Percentiles rank a stretch among this genome's conserved stretches.
Evolutionary conservation across 2,329 filamentous ascomycete species (phyloP).

Genomic region (Talaromyces sp.): DNA sequence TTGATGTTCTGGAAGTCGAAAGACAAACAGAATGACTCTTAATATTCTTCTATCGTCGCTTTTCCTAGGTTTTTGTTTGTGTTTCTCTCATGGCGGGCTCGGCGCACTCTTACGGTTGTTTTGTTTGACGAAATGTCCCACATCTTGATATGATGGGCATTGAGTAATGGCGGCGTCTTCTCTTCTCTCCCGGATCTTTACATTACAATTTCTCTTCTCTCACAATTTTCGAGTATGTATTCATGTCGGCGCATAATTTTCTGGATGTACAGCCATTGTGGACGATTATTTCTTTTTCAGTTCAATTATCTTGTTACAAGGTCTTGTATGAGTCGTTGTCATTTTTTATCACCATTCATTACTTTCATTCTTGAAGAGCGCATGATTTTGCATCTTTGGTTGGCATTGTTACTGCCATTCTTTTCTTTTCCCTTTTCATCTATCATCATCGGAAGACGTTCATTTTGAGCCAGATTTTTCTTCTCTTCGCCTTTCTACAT

Average conservation of each 20-base stretch:
- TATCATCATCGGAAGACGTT: background rate
- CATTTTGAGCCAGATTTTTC: conserved; percentile 9
- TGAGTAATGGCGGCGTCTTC: conserved; percentile 13
- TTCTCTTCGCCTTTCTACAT: background rate
- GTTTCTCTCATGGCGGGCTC: conserved; percentile 1
- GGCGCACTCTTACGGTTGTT: conserved; percentile 2
- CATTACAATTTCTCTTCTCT: conserved; percentile 3
- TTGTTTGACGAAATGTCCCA: conserved; percentile 4
- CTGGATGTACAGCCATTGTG: conserved; percentile 12
- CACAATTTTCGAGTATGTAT: conserved; percentile 12
- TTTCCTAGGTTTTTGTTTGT: background rate
- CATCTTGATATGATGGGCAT: conserved; percentile 6
- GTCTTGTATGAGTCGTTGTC: conserved; percentile 7
- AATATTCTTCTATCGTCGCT: background rate
- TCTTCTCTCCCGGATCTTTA: background rate
- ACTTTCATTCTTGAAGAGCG: conserved; percentile 7
- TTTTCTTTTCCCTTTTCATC: background rate
- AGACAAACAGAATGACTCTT: conserved; percentile 35
- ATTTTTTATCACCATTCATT: conserved; percentile 3
- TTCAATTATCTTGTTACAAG: conserved; percentile 1
- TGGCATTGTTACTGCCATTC: background rate
- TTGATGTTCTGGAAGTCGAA: conserved; percentile 48
- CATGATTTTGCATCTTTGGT: conserved; percentile 5
- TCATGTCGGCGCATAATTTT: conserved; percentile 11
- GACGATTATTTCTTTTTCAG: conserved; percentile 4